Conservation (phyloP, 2,329 filamentous ascomycete genomes). For the Pseudogymnoascus sp. region DNA sequence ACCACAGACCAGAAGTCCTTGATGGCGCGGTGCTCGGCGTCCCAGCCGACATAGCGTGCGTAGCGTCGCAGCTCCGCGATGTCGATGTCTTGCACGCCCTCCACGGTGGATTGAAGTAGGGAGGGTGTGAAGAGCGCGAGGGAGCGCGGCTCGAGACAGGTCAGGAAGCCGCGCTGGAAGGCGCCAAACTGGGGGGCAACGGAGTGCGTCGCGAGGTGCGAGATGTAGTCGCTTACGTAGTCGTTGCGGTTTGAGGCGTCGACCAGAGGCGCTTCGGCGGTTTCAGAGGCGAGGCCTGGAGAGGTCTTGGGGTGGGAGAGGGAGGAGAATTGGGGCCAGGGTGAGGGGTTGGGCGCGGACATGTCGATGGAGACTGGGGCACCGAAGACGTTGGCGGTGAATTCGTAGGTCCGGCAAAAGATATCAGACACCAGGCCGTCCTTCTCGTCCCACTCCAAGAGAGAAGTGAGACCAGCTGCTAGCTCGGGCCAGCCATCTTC, state of each 20-base stretch:
- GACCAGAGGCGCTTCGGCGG: conserved; percentile 56
- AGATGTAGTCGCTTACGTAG: conserved; percentile 79
- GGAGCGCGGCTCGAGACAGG: conserved; percentile 63
- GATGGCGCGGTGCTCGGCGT: conserved; percentile 59
- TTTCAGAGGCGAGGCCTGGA: conserved; percentile 23
- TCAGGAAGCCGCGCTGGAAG: conserved; percentile 72
- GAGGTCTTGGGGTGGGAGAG: conserved; percentile 18
- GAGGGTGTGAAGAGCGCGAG: conserved; percentile 63
- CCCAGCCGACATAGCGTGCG: conserved; percentile 76
- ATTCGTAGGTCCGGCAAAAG: conserved; percentile 79
- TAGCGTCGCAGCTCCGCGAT: conserved; percentile 62
- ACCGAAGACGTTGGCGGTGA: conserved; percentile 57
- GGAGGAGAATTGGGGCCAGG: conserved; percentile 47
- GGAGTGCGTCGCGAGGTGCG: conserved; percentile 72
- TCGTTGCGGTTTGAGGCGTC: conserved; percentile 69
- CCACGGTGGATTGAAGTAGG: conserved; percentile 68
- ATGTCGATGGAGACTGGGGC: conserved; percentile 50
- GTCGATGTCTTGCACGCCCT: conserved; percentile 77
- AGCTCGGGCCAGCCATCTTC: conserved; percentile 81
- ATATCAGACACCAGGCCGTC: conserved; percentile 73
- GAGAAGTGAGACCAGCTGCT: conserved; percentile 60
- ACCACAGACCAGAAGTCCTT: conserved; percentile 80
- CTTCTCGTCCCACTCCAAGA: conserved; percentile 68
- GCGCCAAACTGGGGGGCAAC: conserved; percentile 70
- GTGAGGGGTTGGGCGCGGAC: conserved; percentile 26